Base-by-base conservation (phyloP, 768 basidiomycete genomes). In the Trametes punicea region DNA sequence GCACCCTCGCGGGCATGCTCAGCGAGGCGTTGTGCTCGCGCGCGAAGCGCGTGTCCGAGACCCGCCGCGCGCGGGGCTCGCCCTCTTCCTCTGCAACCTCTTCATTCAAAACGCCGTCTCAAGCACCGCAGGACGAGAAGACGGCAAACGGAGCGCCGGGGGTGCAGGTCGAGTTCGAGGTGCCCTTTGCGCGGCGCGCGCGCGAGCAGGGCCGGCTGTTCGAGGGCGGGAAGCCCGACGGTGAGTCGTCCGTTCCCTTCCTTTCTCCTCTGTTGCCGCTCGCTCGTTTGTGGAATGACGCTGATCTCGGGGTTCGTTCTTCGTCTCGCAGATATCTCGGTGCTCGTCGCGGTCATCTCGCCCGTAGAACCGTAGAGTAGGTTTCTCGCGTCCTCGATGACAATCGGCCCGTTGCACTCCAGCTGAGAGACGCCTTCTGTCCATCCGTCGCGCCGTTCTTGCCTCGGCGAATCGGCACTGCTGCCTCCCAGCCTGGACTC, bases 171-270 rank as follows among this genome's bases (percentile, higher is more conserved):
- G 71, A 69, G 40, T 68, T 72, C 51, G 89, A 90, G 59, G 81
- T 88, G 33, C 93, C 93, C n/a, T 95, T 95, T 71, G 90, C 83
- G 49, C 72, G 85, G n/a, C 78, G 88, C 18, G 91, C 93, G 21
- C 75, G 81, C 60, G 85, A 93, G 63, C 79, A 81, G 47, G 91
- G 91, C 15, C 80, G 81, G 64, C 70, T 70, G 31, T 93, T 90
- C 69, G 74, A 75, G 16, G 92, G 92, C 36, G 93, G 93, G 27
- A 95, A 95, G 74, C 81, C 81, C 47, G 92, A 95, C 73, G 92
- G 90, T 90, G 57, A 67, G 81, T 67, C 4, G 18, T 40, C 31
- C 21, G n/a, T 7, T 34, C 29, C 16, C 26, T 33, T n/a, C 8
- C 20, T 11, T 41, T 31, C 33, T 16, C 46, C 52, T 18, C 57